Evolutionary conservation across 2,329 filamentous ascomycete genomes (phyloP), one percentile per base, ranked within the genome.

Genomic region (Beauveria australis): DNA sequence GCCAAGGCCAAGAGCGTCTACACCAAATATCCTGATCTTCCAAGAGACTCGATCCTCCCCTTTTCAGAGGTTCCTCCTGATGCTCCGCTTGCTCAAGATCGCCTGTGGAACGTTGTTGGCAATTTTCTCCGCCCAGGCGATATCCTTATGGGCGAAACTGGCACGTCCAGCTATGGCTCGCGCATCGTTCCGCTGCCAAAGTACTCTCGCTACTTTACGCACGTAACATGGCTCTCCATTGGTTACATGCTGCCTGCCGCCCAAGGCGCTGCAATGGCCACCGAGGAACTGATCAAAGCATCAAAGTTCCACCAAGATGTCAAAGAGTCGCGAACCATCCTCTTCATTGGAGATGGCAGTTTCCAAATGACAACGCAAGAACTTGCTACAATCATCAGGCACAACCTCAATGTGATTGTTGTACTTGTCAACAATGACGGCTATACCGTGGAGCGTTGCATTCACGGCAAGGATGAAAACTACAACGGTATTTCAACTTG

Each of bases 361-460:
- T 79, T 89, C 62, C 81, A 87, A 64, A 81, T 89, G 73, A 89
- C 85, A 0, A 84, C 79, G 0, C 86, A 89, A 67, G 85, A 88
- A 64, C 73, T 89, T 3, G 80, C 81, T 12, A 86, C 83, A 2
- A 87, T 88, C 66, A 82, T 89, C 65, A 74, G 75, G 18, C 74
- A 81, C 59, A 74, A 76, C 3, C 73, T 83, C 24, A 74, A 81
- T 43, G 75, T 80, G 3, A 72, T 67, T n/a, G 71, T 80, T 22
- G 77, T 86, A 62, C 67, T 85, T 9, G 78, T 85, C 65, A 85
- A 85, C 66, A 86, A 85, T 60, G 75, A 80, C 30, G 82, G 82
- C 0, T 85, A 85, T 64, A 83, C 82, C 0, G 82, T 85, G 53
- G 82, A 85, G 71, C 72, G 83, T 8, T 75, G 75, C 51, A 84